Conservation (phyloP, 108 stramenopile species). For the Chaetoceros tenuissimus region DNA sequence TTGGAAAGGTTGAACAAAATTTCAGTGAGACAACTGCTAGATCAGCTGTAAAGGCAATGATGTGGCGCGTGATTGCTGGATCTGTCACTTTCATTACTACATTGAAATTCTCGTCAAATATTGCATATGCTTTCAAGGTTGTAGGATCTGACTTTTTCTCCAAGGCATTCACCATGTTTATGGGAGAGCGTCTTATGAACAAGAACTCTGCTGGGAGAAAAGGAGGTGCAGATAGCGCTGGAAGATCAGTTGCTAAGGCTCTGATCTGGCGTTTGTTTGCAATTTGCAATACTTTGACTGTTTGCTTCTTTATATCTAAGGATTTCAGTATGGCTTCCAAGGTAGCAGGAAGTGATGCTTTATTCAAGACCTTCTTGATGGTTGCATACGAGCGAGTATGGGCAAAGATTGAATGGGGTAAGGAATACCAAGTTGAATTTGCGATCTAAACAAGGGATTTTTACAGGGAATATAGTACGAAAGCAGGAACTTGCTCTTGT, state of each 20-base stretch:
- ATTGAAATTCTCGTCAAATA: slow-evolving; percentile 58
- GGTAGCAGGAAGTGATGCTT: slow-evolving; percentile 87
- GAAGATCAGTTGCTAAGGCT: slow-evolving; percentile 84
- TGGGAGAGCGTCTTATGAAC: slow-evolving; percentile 94
- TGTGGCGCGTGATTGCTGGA: slow-evolving; percentile 86
- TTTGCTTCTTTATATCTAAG: slow-evolving; percentile 78
- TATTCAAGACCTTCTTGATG: slow-evolving; percentile 93
- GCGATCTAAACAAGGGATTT: not conserved
- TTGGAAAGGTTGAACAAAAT: slow-evolving; percentile 22
- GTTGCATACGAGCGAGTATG: slow-evolving; percentile 84
- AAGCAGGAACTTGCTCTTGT: too few relatives aligned
- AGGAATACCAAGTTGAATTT: slow-evolving; percentile 28
- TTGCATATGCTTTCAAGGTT: slow-evolving; percentile 76
- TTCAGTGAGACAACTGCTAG: slow-evolving; percentile 74
- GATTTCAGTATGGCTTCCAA: slow-evolving; percentile 76
- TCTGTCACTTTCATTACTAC: slow-evolving; percentile 72
- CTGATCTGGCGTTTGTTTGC: slow-evolving; percentile 93
- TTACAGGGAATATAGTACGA: too few relatives aligned
- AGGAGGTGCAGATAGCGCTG: slow-evolving; percentile 62
- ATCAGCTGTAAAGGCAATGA: slow-evolving; percentile 72
- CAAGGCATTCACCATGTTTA: slow-evolving; percentile 91
- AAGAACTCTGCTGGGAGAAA: slow-evolving; percentile 72
- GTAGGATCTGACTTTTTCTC: slow-evolving; percentile 92
- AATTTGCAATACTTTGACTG: slow-evolving; percentile 84
- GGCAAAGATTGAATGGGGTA: slow-evolving; percentile 87